phyloP scores from a whole-genome alignment of 495 filamentous ascomycete species.

The Penicillium antarcticum region DNA sequence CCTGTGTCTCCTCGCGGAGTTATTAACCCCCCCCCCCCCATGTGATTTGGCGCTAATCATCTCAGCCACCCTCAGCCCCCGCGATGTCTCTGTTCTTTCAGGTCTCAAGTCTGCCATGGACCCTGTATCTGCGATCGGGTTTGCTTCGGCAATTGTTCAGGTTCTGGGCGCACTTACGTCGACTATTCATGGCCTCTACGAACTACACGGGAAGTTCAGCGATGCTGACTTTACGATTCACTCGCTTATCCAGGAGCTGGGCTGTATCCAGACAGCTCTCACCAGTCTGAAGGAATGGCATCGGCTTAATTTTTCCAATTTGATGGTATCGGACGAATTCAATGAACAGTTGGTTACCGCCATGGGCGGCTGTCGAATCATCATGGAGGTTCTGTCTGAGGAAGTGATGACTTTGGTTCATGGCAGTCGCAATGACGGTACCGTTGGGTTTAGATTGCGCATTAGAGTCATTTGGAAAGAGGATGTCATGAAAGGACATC shows the following conservation, averaged over 20 bases:
- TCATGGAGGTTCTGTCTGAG: conserved; percentile 38
- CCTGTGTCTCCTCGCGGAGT: too few relatives aligned
- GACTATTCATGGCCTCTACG: conserved; percentile 30
- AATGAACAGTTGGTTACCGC: conserved; percentile 33
- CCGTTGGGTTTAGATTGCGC: conserved; percentile 20
- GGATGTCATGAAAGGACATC: conserved; percentile 38
- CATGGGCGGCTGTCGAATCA: conserved; percentile 37
- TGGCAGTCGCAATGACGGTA: conserved; percentile 7
- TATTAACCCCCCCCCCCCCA: background rate
- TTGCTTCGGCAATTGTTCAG: conserved; percentile 27
- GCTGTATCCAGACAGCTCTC: conserved; percentile 36
- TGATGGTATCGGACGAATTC: conserved; percentile 25
- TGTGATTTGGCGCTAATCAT: background rate
- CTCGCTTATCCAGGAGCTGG: conserved; percentile 38
- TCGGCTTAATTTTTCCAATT: conserved; percentile 22
- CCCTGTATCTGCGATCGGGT: conserved; percentile 28
- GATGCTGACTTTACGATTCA: conserved; percentile 41
- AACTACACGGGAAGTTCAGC: conserved; percentile 35
- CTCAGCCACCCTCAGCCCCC: background rate
- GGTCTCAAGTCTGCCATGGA: conserved; percentile 21
- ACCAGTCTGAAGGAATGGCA: conserved; percentile 42
- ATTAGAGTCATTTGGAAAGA: conserved; percentile 41
- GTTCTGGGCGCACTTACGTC: conserved; percentile 30
- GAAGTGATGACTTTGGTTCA: conserved; percentile 36
- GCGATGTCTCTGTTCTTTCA: background rate